Percentiles rank a stretch among this genome's conserved stretches.
These are phyloP conservation scores for Takakia lepidozioides DNA, from an alignment of 225 moss, liverwort and hornwort genomes.

Conservation along the genomic window DNA sequence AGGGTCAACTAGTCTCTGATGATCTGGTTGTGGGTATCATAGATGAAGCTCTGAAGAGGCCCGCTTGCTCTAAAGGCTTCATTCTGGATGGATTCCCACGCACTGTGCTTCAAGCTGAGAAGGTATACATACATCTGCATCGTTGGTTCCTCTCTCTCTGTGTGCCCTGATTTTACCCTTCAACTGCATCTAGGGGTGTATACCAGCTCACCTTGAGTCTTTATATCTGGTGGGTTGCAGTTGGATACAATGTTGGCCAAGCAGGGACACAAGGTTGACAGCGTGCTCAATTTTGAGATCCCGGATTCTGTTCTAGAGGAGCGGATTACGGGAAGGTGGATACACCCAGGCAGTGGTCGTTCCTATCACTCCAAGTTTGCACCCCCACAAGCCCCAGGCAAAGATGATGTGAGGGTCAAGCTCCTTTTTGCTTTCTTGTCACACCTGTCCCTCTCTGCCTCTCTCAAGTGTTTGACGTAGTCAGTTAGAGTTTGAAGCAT, in stretches of 20 bases:
- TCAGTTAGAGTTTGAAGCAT: too few relatives aligned
- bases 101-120: constrained; percentile 48
- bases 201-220: too few relatives aligned
- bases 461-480: too few relatives aligned
- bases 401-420: constrained; percentile 32
- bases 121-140: too few relatives aligned
- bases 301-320: constrained; percentile 52
- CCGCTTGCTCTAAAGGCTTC: constrained; percentile 48
- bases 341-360: constrained; percentile 53
- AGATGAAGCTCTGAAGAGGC: constrained; percentile 48
- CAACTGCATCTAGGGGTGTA: too few relatives aligned
- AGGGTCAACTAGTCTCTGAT: constrained; percentile 57
- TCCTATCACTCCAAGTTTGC: constrained; percentile 58
- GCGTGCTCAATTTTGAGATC: constrained; percentile 54
- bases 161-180: too few relatives aligned
- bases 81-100: constrained; percentile 59
- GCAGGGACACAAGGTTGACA: constrained; percentile 36
- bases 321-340: constrained; percentile 57
- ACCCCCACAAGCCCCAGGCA: constrained; percentile 37
- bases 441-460: too few relatives aligned
- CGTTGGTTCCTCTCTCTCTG: too few relatives aligned
- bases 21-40: constrained; percentile 65
- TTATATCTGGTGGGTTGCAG: constrained; percentile 7
- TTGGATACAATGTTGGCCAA: constrained; percentile 51
- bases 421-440: too few relatives aligned